phyloP scores from a whole-genome alignment of 73 alveolate species.

The Diophrys sp. region DNA sequence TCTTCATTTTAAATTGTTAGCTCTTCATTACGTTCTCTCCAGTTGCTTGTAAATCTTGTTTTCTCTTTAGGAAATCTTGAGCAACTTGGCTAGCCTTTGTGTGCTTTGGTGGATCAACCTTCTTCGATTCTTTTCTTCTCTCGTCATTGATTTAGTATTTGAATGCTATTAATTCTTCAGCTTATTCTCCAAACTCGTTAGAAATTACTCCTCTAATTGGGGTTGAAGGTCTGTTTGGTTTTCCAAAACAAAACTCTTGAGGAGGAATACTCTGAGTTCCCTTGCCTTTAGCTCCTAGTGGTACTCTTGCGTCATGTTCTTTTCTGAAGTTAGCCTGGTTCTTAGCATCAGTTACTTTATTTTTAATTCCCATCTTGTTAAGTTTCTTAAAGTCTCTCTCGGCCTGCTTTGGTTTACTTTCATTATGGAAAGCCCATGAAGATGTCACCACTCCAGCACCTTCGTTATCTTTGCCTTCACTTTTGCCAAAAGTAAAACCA shows the following conservation, averaged over 20 bases:
- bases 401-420: slow-evolving; percentile 17
- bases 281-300: background rate
- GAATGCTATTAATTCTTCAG: slow-evolving; percentile 6
- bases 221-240: slow-evolving; percentile 36
- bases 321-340: slow-evolving; percentile 14
- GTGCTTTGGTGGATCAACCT: slow-evolving; percentile 6
- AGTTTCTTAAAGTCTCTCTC: slow-evolving; percentile 53
- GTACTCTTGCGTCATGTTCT: slow-evolving; percentile 19
- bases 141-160: slow-evolving; percentile 8
- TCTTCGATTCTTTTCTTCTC: background rate
- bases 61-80: slow-evolving; percentile 11
- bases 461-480: slow-evolving; percentile 42
- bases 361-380: slow-evolving; percentile 36
- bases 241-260: slow-evolving; percentile 29
- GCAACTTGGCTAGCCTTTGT: slow-evolving; percentile 1
- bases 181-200: slow-evolving; percentile 28
- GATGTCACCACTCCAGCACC: slow-evolving; percentile 57
- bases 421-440: slow-evolving; percentile 48
- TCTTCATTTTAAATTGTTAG: slow-evolving; percentile 48
- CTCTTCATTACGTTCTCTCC: slow-evolving; percentile 7
- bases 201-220: slow-evolving; percentile 40
- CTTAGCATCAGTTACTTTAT: slow-evolving; percentile 38
- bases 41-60: background rate
- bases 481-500: slow-evolving; percentile 48
- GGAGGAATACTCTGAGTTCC: slow-evolving; percentile 17